Conservation (phyloP, 2,329 filamentous ascomycete genomes). For the Orbilia blumenaviensis region DNA sequence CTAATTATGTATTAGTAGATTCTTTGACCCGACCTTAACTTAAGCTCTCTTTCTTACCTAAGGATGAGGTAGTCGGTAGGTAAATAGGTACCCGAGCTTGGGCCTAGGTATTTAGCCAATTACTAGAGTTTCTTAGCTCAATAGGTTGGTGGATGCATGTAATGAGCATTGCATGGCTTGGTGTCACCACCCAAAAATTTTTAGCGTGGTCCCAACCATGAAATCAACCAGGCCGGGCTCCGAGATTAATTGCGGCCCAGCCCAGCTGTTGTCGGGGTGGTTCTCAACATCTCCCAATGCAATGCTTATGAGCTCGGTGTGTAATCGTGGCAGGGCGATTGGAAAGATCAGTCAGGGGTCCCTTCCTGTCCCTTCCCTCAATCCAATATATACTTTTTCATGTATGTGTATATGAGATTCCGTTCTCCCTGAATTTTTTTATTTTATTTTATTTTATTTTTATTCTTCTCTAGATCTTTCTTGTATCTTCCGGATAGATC, state of each 20-base stretch:
- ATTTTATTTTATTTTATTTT: too few relatives aligned
- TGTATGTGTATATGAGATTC: neutral
- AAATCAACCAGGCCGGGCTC: conserved; percentile 35
- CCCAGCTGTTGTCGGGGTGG: neutral
- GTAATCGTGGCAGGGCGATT: conserved; percentile 14
- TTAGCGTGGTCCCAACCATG: conserved; percentile 41
- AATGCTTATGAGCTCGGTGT: neutral
- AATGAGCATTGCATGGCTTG: neutral
- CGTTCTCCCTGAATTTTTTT: too few relatives aligned
- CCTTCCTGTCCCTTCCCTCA: too few relatives aligned
- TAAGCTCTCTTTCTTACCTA: too few relatives aligned
- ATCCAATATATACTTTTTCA: too few relatives aligned
- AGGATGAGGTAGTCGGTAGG: too few relatives aligned
- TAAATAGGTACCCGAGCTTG: too few relatives aligned
- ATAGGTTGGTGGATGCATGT: neutral
- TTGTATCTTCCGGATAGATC: neutral
- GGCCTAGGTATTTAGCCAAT: neutral
- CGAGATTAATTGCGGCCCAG: neutral
- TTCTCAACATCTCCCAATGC: conserved; percentile 29
- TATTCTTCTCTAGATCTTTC: neutral
- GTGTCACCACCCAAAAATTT: conserved; percentile 4
- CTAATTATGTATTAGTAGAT: too few relatives aligned
- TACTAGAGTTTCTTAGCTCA: neutral
- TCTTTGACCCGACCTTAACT: too few relatives aligned
- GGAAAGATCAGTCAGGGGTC: conserved; percentile 5